A percentile compares a stretch with the other conserved stretches of the same genome.
phyloP scores from a whole-genome alignment of 108 stramenopile species.

The Aurantiochytrium sp. region DNA sequence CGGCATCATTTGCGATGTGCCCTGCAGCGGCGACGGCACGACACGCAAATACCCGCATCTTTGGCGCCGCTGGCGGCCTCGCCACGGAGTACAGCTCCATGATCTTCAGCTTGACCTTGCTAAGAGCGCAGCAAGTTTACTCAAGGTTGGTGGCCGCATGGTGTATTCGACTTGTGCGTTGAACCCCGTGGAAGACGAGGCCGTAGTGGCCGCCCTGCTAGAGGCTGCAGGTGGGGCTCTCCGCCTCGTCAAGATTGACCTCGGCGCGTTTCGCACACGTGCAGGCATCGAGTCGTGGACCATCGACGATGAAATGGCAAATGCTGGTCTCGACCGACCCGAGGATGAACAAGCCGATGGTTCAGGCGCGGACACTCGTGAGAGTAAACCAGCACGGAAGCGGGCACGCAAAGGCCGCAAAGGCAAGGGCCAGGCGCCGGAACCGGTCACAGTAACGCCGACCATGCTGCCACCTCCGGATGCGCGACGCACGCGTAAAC shows the following conservation, averaged over 20 bases:
- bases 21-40: constrained; percentile 80
- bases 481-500: not conserved
- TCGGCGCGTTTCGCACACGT: constrained; percentile 34
- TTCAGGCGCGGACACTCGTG: constrained; percentile 10
- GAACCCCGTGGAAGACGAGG: constrained; percentile 86
- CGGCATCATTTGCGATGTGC: constrained; percentile 70
- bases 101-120: constrained; percentile 64
- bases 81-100: constrained; percentile 55
- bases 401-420: constrained; percentile 49
- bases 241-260: constrained; percentile 24
- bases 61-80: constrained; percentile 63
- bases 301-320: constrained; percentile 57
- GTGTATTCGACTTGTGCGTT: constrained; percentile 75
- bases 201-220: constrained; percentile 70
- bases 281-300: constrained; percentile 44
- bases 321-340: constrained; percentile 51
- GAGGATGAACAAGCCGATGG: constrained; percentile 17
- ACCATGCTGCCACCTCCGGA: constrained; percentile 6
- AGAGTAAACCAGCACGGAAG: constrained; percentile 24
- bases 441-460: constrained; percentile 25
- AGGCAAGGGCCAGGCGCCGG: constrained; percentile 24
- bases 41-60: constrained; percentile 68
- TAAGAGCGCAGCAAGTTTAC: constrained; percentile 53
- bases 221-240: constrained; percentile 26
- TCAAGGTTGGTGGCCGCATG: constrained; percentile 62